These are phyloP conservation scores for Solanum pimpinellifolium DNA, from an alignment of 257 asterid species.

Conservation along the genomic window DNA sequence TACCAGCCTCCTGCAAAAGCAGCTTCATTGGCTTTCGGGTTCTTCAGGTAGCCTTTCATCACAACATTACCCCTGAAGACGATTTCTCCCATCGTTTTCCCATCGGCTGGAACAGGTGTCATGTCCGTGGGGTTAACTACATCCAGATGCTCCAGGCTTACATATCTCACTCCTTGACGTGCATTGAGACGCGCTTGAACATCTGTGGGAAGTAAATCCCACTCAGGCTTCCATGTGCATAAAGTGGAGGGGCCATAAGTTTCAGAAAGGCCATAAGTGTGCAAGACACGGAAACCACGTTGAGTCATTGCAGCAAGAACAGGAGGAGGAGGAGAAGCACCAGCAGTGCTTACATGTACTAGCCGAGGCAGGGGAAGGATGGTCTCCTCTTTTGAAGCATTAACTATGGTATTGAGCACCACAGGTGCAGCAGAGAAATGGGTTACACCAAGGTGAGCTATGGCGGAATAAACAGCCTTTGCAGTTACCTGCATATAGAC, in stretches of 20 bases:
- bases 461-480: slow-evolving; percentile 76
- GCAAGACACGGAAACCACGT: slow-evolving; percentile 70
- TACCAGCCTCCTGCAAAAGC: slow-evolving; percentile 75
- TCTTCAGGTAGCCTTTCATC: slow-evolving; percentile 90
- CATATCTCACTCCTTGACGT: slow-evolving; percentile 72
- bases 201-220: slow-evolving; percentile 66
- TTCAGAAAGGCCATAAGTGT: slow-evolving; percentile 93
- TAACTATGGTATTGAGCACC: slow-evolving; percentile 73
- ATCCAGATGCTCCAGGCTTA: slow-evolving; percentile 61
- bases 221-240: slow-evolving; percentile 93
- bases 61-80: slow-evolving; percentile 77
- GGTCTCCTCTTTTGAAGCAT: slow-evolving; percentile 50
- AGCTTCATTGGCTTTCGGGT: slow-evolving; percentile 75
- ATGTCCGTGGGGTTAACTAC: slow-evolving; percentile 47
- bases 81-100: slow-evolving; percentile 76
- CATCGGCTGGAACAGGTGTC: slow-evolving; percentile 68
- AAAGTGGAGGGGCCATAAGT: slow-evolving; percentile 86
- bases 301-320: slow-evolving; percentile 66
- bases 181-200: slow-evolving; percentile 74
- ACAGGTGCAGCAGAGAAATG: slow-evolving; percentile 99
- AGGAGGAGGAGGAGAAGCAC: slow-evolving; percentile 93
- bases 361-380: slow-evolving; percentile 73
- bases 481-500: slow-evolving; percentile 51
- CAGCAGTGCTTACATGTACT: slow-evolving; percentile 88
- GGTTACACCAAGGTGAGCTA: slow-evolving; percentile 66